Evolutionary conservation across 2,329 filamentous ascomycete genomes (phyloP), one percentile per base, ranked within the genome.

Genomic region (Hyphodiscus sp.): DNA sequence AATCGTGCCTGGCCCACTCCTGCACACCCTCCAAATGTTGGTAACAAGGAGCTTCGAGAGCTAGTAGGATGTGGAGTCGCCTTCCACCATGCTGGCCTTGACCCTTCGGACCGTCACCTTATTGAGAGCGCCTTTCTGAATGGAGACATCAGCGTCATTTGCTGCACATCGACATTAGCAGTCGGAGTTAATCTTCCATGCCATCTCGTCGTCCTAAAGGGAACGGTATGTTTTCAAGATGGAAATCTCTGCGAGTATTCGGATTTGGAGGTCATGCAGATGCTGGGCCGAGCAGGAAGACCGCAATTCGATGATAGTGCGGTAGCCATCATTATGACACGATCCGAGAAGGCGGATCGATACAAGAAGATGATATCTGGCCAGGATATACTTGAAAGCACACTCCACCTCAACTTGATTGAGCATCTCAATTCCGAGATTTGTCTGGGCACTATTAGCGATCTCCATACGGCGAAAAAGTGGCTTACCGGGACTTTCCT

Each of bases 351-450:
- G 48, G 79, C 81, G 6, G 63, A 75, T 1, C 77, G 80, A 48
- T 95, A 94, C 63, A 81, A 91, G 61, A 82, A 76, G 59, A 83
- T 95, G 73, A 80, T 89, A 1, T 84, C 85, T 0, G 88, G 88
- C 0, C 76, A 84, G 51, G 85, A 92, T 58, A 73, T 81, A 1
- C 71, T 95, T 1, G 90, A 95, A 66, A 95, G 89, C 68, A 83
- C 78, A 18, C 73, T 95, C 7, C 89, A 95, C 69, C 73, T 82
- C 26, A 90, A 92, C 60, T 71, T 95, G 0, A 85, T 91, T 47
- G 88, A 92, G 59, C 89, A 95, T 63, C 69, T 95, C 59, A 95
- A 95, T 64, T 89, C 89, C 1, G 89, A 95, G 64, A 86, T 92
- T 47, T 85, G 85, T 1, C 74, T 95, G 1, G 85, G 86, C 0